Conservation (phyloP, 1,139 yeast species). For the Yamadazyma membranifaciens region DNA sequence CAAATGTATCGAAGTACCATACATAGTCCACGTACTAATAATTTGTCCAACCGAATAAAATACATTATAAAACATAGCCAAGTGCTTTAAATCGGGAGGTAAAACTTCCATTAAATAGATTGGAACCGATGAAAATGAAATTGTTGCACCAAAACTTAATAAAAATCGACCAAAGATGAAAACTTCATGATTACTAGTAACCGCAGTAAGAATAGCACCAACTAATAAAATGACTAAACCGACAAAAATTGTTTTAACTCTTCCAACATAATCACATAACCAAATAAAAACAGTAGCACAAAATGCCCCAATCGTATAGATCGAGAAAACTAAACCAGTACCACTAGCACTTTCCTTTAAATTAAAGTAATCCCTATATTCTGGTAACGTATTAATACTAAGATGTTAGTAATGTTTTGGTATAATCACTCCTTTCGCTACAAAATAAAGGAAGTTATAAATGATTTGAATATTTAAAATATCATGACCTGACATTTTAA, state of each 20-base stretch:
- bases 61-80: constrained; percentile 7
- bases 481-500: no score
- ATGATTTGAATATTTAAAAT: no score
- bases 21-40: constrained; percentile 34
- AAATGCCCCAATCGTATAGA: constrained; percentile 20
- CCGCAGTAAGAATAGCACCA: constrained; percentile 16
- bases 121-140: constrained; percentile 7
- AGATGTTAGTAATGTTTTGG: no score
- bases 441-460: no score
- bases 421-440: no score
- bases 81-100: constrained; percentile 6
- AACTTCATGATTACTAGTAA: constrained; percentile 39
- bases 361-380: constrained; percentile 17
- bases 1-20: constrained; percentile 29
- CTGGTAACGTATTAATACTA: constrained; percentile 18
- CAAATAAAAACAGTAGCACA: constrained; percentile 18
- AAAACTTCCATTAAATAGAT: constrained; percentile 7
- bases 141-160: constrained; percentile 7
- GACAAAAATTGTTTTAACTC: constrained; percentile 13
- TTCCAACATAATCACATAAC: constrained; percentile 11
- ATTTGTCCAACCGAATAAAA: constrained; percentile 9
- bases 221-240: constrained; percentile 13
- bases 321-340: constrained; percentile 21
- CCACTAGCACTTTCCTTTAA: constrained; percentile 15
- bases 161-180: constrained; percentile 9